These are phyloP conservation scores for Penicillium coffeae DNA, from an alignment of 495 filamentous ascomycete genomes.

Conservation along the genomic window DNA sequence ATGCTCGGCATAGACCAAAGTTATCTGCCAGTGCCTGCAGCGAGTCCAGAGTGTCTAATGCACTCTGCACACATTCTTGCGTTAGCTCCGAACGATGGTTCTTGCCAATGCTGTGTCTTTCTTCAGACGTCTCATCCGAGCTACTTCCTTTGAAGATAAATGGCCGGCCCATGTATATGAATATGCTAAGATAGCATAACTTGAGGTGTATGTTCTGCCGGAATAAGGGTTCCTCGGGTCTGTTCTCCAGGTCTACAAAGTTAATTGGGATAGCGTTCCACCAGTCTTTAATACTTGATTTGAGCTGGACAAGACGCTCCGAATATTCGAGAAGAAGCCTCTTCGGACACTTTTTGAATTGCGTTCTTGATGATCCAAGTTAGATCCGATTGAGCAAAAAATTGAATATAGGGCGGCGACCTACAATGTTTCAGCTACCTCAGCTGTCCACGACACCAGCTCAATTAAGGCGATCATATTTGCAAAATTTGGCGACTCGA, in stretches of 20 bases:
- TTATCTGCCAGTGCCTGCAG: slow-evolving; percentile 39
- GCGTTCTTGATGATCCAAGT: slow-evolving; percentile 6
- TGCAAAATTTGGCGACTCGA: slow-evolving; percentile 33
- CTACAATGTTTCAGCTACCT: slow-evolving; percentile 41
- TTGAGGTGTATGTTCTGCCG: slow-evolving; percentile 42
- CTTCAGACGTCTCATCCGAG: slow-evolving; percentile 7
- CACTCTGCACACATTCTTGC: slow-evolving; percentile 43
- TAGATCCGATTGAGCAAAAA: not conserved
- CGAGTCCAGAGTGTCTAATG: slow-evolving; percentile 39
- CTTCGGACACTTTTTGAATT: slow-evolving; percentile 34
- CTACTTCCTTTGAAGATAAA: slow-evolving; percentile 39
- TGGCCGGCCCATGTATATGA: slow-evolving; percentile 44
- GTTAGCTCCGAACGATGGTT: slow-evolving; percentile 34
- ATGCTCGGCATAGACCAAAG: slow-evolving; percentile 42
- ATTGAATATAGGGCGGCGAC: slow-evolving; percentile 1
- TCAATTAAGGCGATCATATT: slow-evolving; percentile 41
- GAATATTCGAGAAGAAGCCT: slow-evolving; percentile 34
- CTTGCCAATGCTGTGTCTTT: slow-evolving; percentile 15
- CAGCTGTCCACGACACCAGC: slow-evolving; percentile 36
- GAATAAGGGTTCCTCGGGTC: slow-evolving; percentile 30
- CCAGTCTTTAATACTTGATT: slow-evolving; percentile 37
- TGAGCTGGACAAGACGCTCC: slow-evolving; percentile 32
- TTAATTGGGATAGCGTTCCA: slow-evolving; percentile 38
- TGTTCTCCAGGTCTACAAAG: slow-evolving; percentile 30
- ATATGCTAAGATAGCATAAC: slow-evolving; percentile 41